Evolutionary conservation across 2,329 filamentous ascomycete species (phyloP).

Genomic region (Metarhizium humberi): DNA sequence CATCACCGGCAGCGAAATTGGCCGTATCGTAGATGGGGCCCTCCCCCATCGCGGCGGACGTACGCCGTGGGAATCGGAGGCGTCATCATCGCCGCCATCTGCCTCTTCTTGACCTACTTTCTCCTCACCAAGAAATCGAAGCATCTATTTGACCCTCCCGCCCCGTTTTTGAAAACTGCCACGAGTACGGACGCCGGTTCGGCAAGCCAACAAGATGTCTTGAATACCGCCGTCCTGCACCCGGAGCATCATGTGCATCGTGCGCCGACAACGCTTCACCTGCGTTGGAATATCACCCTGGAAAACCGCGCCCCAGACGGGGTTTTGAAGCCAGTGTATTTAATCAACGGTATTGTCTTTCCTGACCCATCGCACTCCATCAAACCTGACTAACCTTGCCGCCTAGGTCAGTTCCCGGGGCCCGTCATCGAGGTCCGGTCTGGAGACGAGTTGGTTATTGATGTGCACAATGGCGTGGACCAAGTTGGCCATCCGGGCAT

Average conservation of each 20-base stretch:
- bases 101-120: background rate
- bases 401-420: slow-evolving; percentile 29
- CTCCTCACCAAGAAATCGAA: background rate
- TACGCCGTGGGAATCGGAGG: background rate
- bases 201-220: background rate
- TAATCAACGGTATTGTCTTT: slow-evolving; percentile 33
- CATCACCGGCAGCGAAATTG: too few relatives aligned
- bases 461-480: slow-evolving; percentile 28
- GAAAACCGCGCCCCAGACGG: slow-evolving; percentile 34
- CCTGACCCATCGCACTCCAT: background rate
- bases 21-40: background rate
- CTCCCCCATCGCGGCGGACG: background rate
- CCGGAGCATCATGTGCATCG: slow-evolving; percentile 32
- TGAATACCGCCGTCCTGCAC: slow-evolving; percentile 19
- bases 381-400: background rate
- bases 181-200: background rate
- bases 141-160: background rate
- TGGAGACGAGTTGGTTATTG: slow-evolving; percentile 32
- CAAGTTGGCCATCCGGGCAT: slow-evolving; percentile 22
- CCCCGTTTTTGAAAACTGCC: background rate
- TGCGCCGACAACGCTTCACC: slow-evolving; percentile 19
- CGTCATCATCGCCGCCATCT: background rate
- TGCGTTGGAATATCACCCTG: slow-evolving; percentile 30
- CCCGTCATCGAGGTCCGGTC: slow-evolving; percentile 34
- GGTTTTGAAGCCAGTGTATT: slow-evolving; percentile 36